A percentile compares a stretch with the other conserved stretches of the same genome.
Evolutionary conservation across 2,329 filamentous ascomycete genomes (phyloP).

Genomic region (Verticillium longisporum): DNA sequence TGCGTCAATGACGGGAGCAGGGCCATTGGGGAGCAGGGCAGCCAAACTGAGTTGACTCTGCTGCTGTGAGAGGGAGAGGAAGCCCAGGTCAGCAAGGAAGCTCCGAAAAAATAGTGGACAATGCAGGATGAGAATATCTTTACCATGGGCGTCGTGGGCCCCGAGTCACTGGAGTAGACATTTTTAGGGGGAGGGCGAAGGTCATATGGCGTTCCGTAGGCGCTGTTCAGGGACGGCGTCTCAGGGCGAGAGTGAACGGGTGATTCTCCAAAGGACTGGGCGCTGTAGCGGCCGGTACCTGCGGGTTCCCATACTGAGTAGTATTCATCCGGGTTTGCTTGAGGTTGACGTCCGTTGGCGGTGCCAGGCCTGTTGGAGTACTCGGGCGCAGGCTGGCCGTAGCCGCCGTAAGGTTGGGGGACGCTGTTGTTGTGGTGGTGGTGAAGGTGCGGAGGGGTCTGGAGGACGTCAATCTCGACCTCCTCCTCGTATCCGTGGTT

Average conservation of each 20-base stretch:
- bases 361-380: background rate
- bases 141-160: slow-evolving; percentile 18
- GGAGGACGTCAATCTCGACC: slow-evolving; percentile 25
- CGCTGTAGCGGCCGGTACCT: slow-evolving; percentile 7
- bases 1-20: slow-evolving; percentile 19
- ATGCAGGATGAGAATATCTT: background rate
- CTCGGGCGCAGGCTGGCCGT: background rate
- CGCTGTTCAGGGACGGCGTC: slow-evolving; percentile 21
- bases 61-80: background rate
- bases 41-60: slow-evolving; percentile 35
- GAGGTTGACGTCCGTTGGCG: background rate
- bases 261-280: slow-evolving; percentile 10
- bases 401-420: slow-evolving; percentile 8
- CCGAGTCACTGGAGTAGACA: slow-evolving; percentile 12
- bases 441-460: no score
- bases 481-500: slow-evolving; percentile 24
- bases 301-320: background rate
- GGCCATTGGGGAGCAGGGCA: slow-evolving; percentile 26
- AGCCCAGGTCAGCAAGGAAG: background rate
- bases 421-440: no score
- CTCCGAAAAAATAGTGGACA: background rate
- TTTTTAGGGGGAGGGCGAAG: slow-evolving; percentile 12
- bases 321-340: slow-evolving; percentile 1
- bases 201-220: slow-evolving; percentile 17
- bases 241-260: slow-evolving; percentile 16